phyloP scores from a whole-genome alignment of 106 monocot genomes.

The Narthecium ossifragum region DNA sequence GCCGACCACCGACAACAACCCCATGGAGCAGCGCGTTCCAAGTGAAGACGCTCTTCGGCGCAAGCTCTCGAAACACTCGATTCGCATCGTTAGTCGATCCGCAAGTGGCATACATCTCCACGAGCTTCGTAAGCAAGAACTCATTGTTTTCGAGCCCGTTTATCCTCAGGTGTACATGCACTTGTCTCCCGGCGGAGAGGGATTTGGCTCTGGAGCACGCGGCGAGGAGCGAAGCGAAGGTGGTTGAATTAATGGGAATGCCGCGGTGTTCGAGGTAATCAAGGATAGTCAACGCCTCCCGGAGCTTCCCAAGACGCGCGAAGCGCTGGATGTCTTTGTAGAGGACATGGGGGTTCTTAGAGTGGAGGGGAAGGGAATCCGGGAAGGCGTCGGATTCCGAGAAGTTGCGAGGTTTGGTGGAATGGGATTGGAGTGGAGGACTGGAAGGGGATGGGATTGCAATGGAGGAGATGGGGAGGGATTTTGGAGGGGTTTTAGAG shows the following conservation, averaged over 20 bases:
- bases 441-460: background rate
- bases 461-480: background rate
- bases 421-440: background rate
- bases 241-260: slow-evolving; percentile 65
- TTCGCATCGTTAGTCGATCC: slow-evolving; percentile 43
- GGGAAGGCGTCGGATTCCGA: slow-evolving; percentile 23
- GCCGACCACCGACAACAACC: slow-evolving; percentile 24
- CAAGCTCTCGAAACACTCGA: slow-evolving; percentile 20
- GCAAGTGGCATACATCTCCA: slow-evolving; percentile 52
- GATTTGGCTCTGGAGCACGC: slow-evolving; percentile 38
- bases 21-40: slow-evolving; percentile 82
- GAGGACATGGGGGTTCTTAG: slow-evolving; percentile 65
- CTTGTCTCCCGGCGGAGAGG: slow-evolving; percentile 32
- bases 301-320: slow-evolving; percentile 41
- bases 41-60: slow-evolving; percentile 22
- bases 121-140: slow-evolving; percentile 67
- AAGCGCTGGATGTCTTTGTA: slow-evolving; percentile 45
- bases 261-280: slow-evolving; percentile 76
- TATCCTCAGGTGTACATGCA: slow-evolving; percentile 62
- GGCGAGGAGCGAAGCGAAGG: slow-evolving; percentile 76
- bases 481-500: background rate
- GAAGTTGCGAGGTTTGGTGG: slow-evolving; percentile 17
- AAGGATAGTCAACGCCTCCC: slow-evolving; percentile 58
- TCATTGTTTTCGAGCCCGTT: slow-evolving; percentile 49
- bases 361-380: slow-evolving; percentile 53